Base-by-base conservation (phyloP, 345 rosid genomes). In the Hibiscus syriacus region DNA sequence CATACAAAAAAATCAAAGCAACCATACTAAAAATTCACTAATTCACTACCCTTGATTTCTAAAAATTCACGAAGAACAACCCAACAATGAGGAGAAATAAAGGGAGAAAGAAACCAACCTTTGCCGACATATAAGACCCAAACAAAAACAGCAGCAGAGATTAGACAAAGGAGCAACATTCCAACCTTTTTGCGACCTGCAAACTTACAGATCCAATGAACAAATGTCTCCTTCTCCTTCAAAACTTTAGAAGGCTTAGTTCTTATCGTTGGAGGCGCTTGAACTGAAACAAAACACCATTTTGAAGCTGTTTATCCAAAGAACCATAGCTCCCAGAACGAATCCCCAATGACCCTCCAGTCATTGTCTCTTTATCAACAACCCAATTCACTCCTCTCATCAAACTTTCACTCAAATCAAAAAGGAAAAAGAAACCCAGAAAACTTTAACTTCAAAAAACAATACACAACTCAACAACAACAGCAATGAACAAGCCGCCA, bases 161-260 rank as follows among this genome's bases (percentile, higher is more conserved):
- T 81, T 30, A 80, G 50, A 71, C 88, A 90, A 67, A 92, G 93
- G 38, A 95, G 80, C 74, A 88, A 69, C 99, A 90, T 95, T 72
- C 99, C 98, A 4, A 95, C 86, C 75, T 88, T 92, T 82, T 86
- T 92, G 49, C 97, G 90, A 43, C 98, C 97, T 14, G 87, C 93
- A 75, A 88, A 80, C 75, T 95, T 95, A 73, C 78, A 83, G 96
- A 95, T 88, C 97, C 96, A 89, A 75, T 75, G 88, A 70, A 83
- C 65, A 74, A 90, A 36, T 12, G 85, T 82, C 64, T 88, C 99
- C 69, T 85, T 91, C 59, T 91, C 97, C 80, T 88, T 95, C 53
- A 82, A 78, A 96, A 88, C 80, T 87, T 92, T 92, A 13, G 78
- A 78, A 55, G 92, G 82, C 77, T 92, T 95, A 29, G 65, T 74